Evolutionary conservation across 1,284 basidiomycete genomes (phyloP), one percentile per base, ranked within the genome.

Genomic region (Cutaneotrichosporon curvatum): DNA sequence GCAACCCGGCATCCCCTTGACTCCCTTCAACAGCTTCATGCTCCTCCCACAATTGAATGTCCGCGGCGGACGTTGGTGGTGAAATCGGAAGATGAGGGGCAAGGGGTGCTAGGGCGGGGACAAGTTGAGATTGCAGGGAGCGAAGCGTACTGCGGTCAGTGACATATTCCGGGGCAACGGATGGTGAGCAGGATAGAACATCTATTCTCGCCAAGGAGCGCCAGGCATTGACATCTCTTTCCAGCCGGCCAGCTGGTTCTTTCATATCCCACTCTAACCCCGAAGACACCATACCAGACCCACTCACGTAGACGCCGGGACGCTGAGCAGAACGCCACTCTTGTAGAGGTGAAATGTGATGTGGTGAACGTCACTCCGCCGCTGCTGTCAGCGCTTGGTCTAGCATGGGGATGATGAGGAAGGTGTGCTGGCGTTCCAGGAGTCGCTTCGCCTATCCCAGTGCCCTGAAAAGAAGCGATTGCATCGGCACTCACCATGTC

Each of bases 301-400:
- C 32, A 34, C 62, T 51, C 28, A 67, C 68, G 64, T 65, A 18
- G 59, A 53, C 11, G 48, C 55, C 4, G 63, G 59, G 5, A 70
- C 48, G 18, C 60, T 64, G 30, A 70, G 59, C 20, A 67, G 52
- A 32, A 68, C 57, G 14, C 60, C 55, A 14, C 62, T 62, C 20
- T 51, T 45, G 43, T 53, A 36, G 42, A 66, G 60, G 47, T 70
- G 66, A 38, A 66, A 63, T 1, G 65, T 64, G 45, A 70, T 40
- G 47, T 70, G 67, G 41, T 55, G 47, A 16, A 62, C 23, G 21
- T 45, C 31, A 3, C 25, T 22, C 12, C 12, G 43, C 39, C 37
- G 37, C 43, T 45, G 37, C 14, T 14, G 43, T 39, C 21, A 45
- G 37, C 12, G n/a, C n/a, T n/a, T n/a, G n/a, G n/a, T n/a, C n/a